These are phyloP conservation scores for Penicillium frequentans DNA, from an alignment of 2,329 filamentous ascomycete species.

Conservation along the genomic window DNA sequence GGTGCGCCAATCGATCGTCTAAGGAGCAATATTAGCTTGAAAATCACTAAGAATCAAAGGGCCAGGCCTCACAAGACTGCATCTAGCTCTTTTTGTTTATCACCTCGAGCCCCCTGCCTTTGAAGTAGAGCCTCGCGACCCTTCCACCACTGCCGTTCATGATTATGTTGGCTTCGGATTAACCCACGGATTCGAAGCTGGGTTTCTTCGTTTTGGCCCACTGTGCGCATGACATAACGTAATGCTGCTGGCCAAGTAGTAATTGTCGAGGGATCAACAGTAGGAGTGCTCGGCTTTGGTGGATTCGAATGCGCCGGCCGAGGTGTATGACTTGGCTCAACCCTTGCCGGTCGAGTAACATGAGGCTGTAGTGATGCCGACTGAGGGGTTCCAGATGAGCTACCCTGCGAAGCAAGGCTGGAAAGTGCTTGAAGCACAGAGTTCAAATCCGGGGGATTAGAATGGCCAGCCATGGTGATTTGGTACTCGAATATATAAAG, in stretches of 20 bases:
- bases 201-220: conserved; percentile 47
- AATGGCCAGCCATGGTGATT: conserved; percentile 20
- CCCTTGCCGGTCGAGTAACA: neutral
- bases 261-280: conserved; percentile 47
- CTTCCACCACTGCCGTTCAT: conserved; percentile 63
- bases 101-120: conserved; percentile 52
- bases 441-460: conserved; percentile 37
- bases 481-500: neutral
- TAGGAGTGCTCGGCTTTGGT: conserved; percentile 7
- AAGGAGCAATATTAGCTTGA: neutral
- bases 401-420: conserved; percentile 28
- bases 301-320: conserved; percentile 1
- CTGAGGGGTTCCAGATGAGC: neutral
- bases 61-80: conserved; percentile 51
- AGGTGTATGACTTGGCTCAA: conserved; percentile 2
- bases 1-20: conserved; percentile 50
- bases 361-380: neutral
- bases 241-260: conserved; percentile 54
- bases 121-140: conserved; percentile 53
- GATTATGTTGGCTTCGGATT: conserved; percentile 62
- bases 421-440: conserved; percentile 45
- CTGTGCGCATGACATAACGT: conserved; percentile 51
- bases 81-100: conserved; percentile 56
- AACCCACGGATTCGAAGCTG: conserved; percentile 54
- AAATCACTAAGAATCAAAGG: neutral